These are phyloP conservation scores for Aspergillus niger DNA, from an alignment of 2,329 filamentous ascomycete species.

Conservation along the genomic window DNA sequence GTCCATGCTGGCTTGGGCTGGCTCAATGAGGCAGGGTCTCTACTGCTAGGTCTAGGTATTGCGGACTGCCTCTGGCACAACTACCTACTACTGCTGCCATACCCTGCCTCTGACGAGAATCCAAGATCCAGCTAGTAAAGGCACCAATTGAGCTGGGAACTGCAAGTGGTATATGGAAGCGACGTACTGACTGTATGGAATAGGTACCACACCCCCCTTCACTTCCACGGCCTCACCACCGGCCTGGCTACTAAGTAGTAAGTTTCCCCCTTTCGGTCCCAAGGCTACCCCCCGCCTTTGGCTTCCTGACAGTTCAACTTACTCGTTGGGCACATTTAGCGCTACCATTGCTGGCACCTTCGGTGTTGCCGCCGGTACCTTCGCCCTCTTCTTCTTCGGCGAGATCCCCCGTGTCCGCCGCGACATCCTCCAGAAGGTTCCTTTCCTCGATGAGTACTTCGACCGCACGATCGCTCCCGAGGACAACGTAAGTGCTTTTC, in stretches of 20 bases:
- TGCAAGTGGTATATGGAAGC: neutral
- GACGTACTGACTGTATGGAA: slow-evolving; percentile 19
- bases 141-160: neutral
- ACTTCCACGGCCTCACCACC: slow-evolving; percentile 55
- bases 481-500: slow-evolving; percentile 56
- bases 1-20: neutral
- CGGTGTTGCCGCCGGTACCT: slow-evolving; percentile 59
- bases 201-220: slow-evolving; percentile 53
- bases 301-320: neutral
- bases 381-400: slow-evolving; percentile 66
- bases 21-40: neutral
- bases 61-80: neutral
- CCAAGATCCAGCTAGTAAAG: neutral
- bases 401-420: slow-evolving; percentile 63
- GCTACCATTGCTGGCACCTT: slow-evolving; percentile 55
- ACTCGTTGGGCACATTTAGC: slow-evolving; percentile 30
- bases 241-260: slow-evolving; percentile 48
- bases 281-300: neutral
- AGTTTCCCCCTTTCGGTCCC: slow-evolving; percentile 29
- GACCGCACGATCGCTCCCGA: slow-evolving; percentile 61
- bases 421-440: slow-evolving; percentile 64
- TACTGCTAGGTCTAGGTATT: neutral
- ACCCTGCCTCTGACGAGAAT: neutral
- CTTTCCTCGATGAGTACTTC: slow-evolving; percentile 60
- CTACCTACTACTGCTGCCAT: neutral